Evolutionary conservation across 345 rosid species (phyloP).

Genomic region (thale cress (Arabidopsis thaliana)): TAIR10.1 NC_003075.7:1176501-1177000

Average conservation of each 20-base stretch:
- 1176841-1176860: not conserved
- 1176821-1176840: not conserved
- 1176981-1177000: slow-evolving; percentile 42
- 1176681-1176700: slow-evolving; percentile 18
- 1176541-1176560: slow-evolving; percentile 58
- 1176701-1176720: slow-evolving; percentile 54
- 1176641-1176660: slow-evolving; percentile 47
- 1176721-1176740: slow-evolving; percentile 38
- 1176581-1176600: slow-evolving; percentile 62
- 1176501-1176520: slow-evolving; percentile 48
- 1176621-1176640: slow-evolving; percentile 35
- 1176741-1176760: slow-evolving; percentile 59
- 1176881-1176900: too few relatives aligned
- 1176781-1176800: slow-evolving; percentile 88
- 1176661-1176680: slow-evolving; percentile 34
- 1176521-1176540: slow-evolving; percentile 39
- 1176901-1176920: too few relatives aligned
- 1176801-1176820: slow-evolving; percentile 76
- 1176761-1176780: slow-evolving; percentile 91
- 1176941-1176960: slow-evolving; percentile 42
- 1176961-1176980: slow-evolving; percentile 31
- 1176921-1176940: not conserved
- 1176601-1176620: slow-evolving; percentile 46
- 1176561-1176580: slow-evolving; percentile 94
- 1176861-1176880: not conserved